A percentile compares a stretch with the other conserved stretches of the same genome.
Evolutionary conservation across 2,329 filamentous ascomycete species (phyloP).

Genomic region (Colletotrichum limetticola): DNA sequence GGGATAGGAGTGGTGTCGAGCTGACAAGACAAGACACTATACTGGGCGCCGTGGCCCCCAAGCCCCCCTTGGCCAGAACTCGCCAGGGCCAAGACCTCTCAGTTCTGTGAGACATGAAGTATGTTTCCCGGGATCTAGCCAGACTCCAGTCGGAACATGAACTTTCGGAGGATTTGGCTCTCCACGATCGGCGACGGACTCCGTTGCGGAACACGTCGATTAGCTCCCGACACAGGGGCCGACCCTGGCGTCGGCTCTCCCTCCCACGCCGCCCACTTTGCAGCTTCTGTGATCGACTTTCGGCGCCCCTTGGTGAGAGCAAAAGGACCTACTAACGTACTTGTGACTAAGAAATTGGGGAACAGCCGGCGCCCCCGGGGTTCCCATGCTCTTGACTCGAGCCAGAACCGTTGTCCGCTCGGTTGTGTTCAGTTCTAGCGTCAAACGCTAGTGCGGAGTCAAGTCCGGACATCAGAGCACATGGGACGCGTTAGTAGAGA

Average conservation of each 20-base stretch:
- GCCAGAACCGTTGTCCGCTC: conserved; percentile 21
- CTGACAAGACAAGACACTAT: not conserved
- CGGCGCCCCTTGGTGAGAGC: not conserved
- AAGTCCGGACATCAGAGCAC: conserved; percentile 31
- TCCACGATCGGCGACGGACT: conserved; percentile 32
- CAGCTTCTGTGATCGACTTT: not conserved
- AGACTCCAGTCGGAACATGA: conserved; percentile 1
- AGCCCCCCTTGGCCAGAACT: not conserved
- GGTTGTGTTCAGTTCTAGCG: conserved; percentile 24
- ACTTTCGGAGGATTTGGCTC: conserved; percentile 18
- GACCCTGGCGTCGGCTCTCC: conserved; percentile 16
- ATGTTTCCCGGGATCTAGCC: conserved; percentile 13
- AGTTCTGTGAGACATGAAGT: conserved; percentile 3
- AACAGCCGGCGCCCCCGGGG: conserved; percentile 8
- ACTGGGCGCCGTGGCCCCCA: not conserved
- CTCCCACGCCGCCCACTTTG: not conserved
- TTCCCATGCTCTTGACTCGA: conserved; percentile 13
- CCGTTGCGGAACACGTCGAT: conserved; percentile 25
- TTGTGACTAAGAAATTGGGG: not conserved
- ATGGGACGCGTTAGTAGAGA: not conserved
- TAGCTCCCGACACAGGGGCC: conserved; percentile 28
- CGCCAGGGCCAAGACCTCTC: conserved; percentile 9
- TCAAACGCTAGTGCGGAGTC: conserved; percentile 34
- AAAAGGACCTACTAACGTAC: not conserved
- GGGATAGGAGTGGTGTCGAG: not conserved